These are phyloP conservation scores for Yamadazyma aaseri DNA, from an alignment of 1,139 yeast species.

Conservation along the genomic window DNA sequence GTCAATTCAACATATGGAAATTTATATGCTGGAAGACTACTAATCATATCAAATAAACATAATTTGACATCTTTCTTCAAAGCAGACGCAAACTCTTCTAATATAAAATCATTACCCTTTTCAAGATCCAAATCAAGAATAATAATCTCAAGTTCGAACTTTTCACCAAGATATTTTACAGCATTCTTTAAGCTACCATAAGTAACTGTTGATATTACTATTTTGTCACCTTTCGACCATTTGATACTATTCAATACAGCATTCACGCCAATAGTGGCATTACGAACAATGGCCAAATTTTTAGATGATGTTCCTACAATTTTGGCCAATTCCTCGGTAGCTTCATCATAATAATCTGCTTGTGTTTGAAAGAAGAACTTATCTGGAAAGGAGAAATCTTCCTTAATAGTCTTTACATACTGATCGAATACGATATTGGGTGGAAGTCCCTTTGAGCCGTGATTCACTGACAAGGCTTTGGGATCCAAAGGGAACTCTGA, in stretches of 20 bases:
- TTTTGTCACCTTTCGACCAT: slow-evolving; percentile 51
- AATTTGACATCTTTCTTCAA: slow-evolving; percentile 45
- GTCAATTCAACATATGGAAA: slow-evolving; percentile 56
- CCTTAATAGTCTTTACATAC: neutral
- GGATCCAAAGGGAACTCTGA: neutral
- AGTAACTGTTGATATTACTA: slow-evolving; percentile 50
- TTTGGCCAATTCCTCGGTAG: slow-evolving; percentile 56
- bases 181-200: slow-evolving; percentile 60
- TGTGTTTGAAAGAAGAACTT: slow-evolving; percentile 20
- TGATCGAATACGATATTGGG: neutral
- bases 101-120: slow-evolving; percentile 45
- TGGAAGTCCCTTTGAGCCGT: neutral
- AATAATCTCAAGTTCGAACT: slow-evolving; percentile 43
- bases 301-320: slow-evolving; percentile 26
- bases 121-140: slow-evolving; percentile 50
- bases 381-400: slow-evolving; percentile 43
- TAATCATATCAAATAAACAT: slow-evolving; percentile 59
- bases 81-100: slow-evolving; percentile 49
- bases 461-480: neutral
- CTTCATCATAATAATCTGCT: slow-evolving; percentile 25
- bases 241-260: slow-evolving; percentile 55
- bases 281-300: slow-evolving; percentile 57
- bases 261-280: slow-evolving; percentile 65
- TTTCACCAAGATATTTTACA: slow-evolving; percentile 42
- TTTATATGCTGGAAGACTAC: slow-evolving; percentile 62